Conservation (phyloP, 352 stramenopile genomes). For the Globisporangium abappressorium region DNA sequence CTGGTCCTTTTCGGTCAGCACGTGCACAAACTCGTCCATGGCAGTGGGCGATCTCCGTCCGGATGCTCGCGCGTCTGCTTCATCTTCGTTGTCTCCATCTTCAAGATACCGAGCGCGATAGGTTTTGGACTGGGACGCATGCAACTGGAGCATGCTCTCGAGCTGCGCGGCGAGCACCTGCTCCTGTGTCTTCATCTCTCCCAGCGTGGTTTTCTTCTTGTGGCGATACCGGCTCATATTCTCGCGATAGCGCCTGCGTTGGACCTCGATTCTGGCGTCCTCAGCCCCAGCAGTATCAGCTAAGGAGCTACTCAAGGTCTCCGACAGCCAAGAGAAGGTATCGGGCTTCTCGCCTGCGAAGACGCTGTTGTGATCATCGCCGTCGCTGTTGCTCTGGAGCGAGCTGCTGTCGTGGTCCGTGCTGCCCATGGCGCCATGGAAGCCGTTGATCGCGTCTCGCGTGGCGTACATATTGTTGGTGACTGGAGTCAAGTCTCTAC, state of each 20-base stretch:
- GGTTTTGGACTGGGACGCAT: neutral
- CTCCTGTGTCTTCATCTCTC: constrained; percentile 28
- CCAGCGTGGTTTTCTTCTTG: constrained; percentile 44
- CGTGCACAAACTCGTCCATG: constrained; percentile 5
- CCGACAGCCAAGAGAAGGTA: neutral
- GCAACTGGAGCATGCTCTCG: constrained; percentile 12
- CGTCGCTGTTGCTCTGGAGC: neutral
- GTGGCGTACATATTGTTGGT: neutral
- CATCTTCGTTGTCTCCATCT: neutral
- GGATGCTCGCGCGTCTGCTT: neutral
- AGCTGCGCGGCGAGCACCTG: constrained; percentile 27
- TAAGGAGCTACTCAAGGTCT: neutral
- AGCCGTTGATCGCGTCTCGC: neutral
- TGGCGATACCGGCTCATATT: constrained; percentile 44
- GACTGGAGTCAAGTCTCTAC: neutral
- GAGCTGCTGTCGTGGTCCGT: neutral
- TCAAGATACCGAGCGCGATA: constrained; percentile 1
- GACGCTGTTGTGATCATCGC: neutral
- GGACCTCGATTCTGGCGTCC: too few relatives aligned
- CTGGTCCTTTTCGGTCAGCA: constrained; percentile 1
- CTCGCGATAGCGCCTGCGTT: constrained; percentile 37
- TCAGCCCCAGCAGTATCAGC: neutral
- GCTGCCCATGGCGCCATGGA: neutral
- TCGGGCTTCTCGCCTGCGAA: neutral
- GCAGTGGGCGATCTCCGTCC: neutral